Base-by-base conservation (phyloP, 2,329 filamentous ascomycete genomes). In the Alternaria gaisen region DNA sequence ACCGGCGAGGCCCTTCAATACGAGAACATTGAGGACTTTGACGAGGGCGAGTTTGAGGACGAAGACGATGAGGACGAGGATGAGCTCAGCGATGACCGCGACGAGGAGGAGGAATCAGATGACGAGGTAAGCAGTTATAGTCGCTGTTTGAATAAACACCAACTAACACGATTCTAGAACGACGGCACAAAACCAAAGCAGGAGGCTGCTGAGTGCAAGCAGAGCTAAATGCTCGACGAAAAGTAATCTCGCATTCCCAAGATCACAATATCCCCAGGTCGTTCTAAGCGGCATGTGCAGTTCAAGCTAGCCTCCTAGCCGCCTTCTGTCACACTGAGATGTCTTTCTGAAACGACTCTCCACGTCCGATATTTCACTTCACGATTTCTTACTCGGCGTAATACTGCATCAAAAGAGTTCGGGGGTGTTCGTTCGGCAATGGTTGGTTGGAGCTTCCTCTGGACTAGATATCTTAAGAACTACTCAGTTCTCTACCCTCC, bases 1-100 rank as follows among this genome's bases (percentile, higher is more conserved):
- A 99, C 95, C 54, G 95, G 95, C 60, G 95, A 99, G 83, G 95
- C 95, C 70, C 89, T 99, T 66, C 94, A 95, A 72, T 99, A 93
- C 73, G 95, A 99, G 85, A 94, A 97, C 80, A 82, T 97, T 63
- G 91, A 97, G 56, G 93, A 94, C 64, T 84, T 93, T 66, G 91
- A 94, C 57, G 91, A 90, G 73, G 91, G 90, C 65, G 92, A 92
- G 66, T 93, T 91, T 69, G 91, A 94, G 61, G 94, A 97, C 53
- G 94, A 97, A 28, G 93, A 96, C 18, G 94, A 97, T 53, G 94
- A 97, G 60, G 94, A 97, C 54, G 91, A 94, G 67, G 92, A 97
- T 63, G 92, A 97, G 67, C 84, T 91, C 60, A 92, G 90, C 74
- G 91, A 94, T 63, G 91, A 95, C 73, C 87, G 86, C 56, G 88